Conservation (phyloP, 2,329 filamentous ascomycete species). For the Nannizziopsis barbatae region DNA sequence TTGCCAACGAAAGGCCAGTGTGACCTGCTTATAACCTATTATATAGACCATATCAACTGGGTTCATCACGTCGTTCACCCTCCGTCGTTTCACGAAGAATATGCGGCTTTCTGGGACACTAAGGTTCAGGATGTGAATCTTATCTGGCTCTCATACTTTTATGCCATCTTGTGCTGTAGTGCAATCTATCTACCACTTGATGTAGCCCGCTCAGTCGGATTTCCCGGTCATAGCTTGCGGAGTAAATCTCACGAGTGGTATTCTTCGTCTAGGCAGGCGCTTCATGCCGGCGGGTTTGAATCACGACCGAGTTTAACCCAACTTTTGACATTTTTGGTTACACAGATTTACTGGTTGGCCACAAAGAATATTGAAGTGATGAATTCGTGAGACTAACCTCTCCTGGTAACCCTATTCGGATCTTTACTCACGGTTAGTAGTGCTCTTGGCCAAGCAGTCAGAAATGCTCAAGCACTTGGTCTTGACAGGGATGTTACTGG, state of each 20-base stretch:
- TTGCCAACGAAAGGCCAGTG: constrained; percentile 18
- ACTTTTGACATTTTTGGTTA: constrained; percentile 22
- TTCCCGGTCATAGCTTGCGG: constrained; percentile 15
- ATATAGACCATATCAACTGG: constrained; percentile 25
- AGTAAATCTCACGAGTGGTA: constrained; percentile 23
- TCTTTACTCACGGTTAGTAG: constrained; percentile 8
- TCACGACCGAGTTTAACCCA: constrained; percentile 21
- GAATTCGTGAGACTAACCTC: constrained; percentile 22
- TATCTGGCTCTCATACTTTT: constrained; percentile 25
- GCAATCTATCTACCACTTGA: constrained; percentile 22
- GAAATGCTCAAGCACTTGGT: constrained; percentile 20
- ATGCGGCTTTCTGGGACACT: constrained; percentile 21
- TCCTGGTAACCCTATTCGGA: background rate
- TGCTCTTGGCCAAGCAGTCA: constrained; percentile 19
- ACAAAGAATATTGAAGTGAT: constrained; percentile 25
- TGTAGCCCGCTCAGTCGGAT: constrained; percentile 18
- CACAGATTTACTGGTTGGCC: constrained; percentile 26
- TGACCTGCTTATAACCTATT: constrained; percentile 22
- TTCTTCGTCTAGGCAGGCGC: constrained; percentile 22
- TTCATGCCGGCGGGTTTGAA: constrained; percentile 23
- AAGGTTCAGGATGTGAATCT: constrained; percentile 21
- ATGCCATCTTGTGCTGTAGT: constrained; percentile 22
- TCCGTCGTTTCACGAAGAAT: constrained; percentile 20
- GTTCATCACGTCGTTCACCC: constrained; percentile 22
- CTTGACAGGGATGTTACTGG: constrained; percentile 18